Evolutionary conservation across 176 grass and related monocot genomes (phyloP).

Genomic region (Oryza coarctata): DNA sequence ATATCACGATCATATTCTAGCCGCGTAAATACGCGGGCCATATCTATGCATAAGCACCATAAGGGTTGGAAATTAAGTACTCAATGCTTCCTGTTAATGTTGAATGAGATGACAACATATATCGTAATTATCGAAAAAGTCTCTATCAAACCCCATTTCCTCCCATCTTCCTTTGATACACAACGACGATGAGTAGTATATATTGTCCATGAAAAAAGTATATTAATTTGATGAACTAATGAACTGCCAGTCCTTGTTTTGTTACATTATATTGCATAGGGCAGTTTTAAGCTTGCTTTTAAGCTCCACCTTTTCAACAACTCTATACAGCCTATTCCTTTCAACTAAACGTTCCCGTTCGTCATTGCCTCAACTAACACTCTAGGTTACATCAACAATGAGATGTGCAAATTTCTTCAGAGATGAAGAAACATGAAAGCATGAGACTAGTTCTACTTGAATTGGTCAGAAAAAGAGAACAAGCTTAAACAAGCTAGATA

Average conservation of each 20-base stretch:
- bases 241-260: background rate
- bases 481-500: background rate
- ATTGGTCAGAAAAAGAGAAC: background rate
- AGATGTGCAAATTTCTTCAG: background rate
- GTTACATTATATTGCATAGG: background rate
- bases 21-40: too few relatives aligned
- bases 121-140: background rate
- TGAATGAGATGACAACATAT: background rate
- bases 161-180: conserved; percentile 4
- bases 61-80: too few relatives aligned
- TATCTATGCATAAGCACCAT: too few relatives aligned
- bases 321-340: background rate
- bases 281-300: conserved; percentile 15
- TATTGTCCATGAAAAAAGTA: background rate
- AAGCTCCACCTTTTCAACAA: conserved; percentile 31
- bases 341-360: background rate
- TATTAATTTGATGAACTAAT: too few relatives aligned
- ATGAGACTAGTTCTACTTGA: background rate
- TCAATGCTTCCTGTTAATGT: too few relatives aligned
- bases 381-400: background rate
- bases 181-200: background rate
- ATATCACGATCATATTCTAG: too few relatives aligned
- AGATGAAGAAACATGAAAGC: background rate
- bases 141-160: background rate
- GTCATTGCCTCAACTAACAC: conserved; percentile 14